phyloP scores from a whole-genome alignment of 192 early-diverging fungal species.

The Paraglomus occultum region DNA sequence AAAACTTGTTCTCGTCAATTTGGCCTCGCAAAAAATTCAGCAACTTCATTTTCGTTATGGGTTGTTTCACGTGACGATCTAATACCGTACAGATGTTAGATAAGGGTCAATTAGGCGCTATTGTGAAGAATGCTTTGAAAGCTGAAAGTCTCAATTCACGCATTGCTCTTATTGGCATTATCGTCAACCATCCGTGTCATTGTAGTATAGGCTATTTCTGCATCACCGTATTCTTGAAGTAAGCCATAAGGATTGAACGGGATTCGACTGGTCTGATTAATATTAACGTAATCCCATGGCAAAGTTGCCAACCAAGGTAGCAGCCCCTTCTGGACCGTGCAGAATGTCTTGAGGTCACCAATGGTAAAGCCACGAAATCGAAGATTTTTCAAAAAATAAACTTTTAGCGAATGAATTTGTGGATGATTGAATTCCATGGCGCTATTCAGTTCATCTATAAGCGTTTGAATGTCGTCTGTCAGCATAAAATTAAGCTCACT shows the following conservation, averaged over 20 bases:
- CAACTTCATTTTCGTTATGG: constrained; percentile 4
- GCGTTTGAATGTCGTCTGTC: background rate
- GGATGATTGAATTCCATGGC: background rate
- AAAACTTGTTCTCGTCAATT: background rate
- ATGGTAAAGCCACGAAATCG: constrained; percentile 19
- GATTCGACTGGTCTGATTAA: constrained; percentile 6
- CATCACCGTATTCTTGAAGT: background rate
- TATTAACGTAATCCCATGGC: constrained; percentile 5
- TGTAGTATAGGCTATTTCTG: constrained; percentile 2
- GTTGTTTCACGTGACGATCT: constrained; percentile 18
- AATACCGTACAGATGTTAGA: constrained; percentile 5
- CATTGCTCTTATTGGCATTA: constrained; percentile 15
- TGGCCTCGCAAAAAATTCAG: background rate
- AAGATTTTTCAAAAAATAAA: constrained; percentile 27
- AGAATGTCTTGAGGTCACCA: constrained; percentile 16
- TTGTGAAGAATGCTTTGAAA: background rate
- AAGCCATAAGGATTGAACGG: constrained; percentile 25
- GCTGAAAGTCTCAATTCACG: background rate
- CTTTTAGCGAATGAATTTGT: constrained; percentile 20
- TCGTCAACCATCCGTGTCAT: background rate
- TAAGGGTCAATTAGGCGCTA: background rate
- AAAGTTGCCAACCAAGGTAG: constrained; percentile 22
- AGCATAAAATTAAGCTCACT: background rate
- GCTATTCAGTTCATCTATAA: constrained; percentile 19
- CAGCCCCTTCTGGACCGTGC: background rate